A percentile compares a stretch with the other conserved stretches of the same genome.
Evolutionary conservation across 1,139 yeast genomes (phyloP).

Genomic region (Hemisphaericaspora xylanilytica): DNA sequence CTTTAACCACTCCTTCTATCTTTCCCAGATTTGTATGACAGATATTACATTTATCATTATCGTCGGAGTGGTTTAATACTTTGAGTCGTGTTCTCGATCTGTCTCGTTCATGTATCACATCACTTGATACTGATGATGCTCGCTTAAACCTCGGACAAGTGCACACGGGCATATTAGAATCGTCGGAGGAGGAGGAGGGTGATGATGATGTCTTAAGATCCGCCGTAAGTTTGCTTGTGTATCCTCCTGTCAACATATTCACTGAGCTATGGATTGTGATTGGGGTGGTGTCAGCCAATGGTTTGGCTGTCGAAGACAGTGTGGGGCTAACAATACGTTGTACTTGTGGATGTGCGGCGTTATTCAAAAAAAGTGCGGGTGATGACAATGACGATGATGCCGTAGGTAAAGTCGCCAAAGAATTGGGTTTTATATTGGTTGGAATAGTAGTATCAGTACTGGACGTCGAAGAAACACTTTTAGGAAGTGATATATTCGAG

Average conservation of each 20-base stretch:
- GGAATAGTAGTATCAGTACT: neutral
- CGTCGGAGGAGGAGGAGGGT: neutral
- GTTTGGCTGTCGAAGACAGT: neutral
- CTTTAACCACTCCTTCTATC: slow-evolving; percentile 23
- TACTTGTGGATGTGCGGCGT: slow-evolving; percentile 1
- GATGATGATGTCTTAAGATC: neutral
- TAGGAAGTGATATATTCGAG: too few species aligned
- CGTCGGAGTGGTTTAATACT: slow-evolving; percentile 25
- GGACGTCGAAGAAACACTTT: neutral
- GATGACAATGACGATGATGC: neutral
- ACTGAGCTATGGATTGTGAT: neutral
- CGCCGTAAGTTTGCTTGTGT: too few species aligned
- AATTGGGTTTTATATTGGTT: too few species aligned
- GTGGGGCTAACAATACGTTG: neutral
- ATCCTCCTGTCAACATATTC: neutral
- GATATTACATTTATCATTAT: slow-evolving; percentile 27
- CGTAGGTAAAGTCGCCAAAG: too few species aligned
- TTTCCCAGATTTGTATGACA: slow-evolving; percentile 18
- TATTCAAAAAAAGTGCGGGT: neutral
- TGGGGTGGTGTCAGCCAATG: neutral
- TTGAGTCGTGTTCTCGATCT: slow-evolving; percentile 42
- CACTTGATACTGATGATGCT: slow-evolving; percentile 46
- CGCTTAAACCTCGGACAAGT: slow-evolving; percentile 24
- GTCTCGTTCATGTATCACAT: slow-evolving; percentile 42
- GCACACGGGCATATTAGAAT: neutral